phyloP scores from a whole-genome alignment of 169 alveolate genomes.

The Babesia ovis region DNA sequence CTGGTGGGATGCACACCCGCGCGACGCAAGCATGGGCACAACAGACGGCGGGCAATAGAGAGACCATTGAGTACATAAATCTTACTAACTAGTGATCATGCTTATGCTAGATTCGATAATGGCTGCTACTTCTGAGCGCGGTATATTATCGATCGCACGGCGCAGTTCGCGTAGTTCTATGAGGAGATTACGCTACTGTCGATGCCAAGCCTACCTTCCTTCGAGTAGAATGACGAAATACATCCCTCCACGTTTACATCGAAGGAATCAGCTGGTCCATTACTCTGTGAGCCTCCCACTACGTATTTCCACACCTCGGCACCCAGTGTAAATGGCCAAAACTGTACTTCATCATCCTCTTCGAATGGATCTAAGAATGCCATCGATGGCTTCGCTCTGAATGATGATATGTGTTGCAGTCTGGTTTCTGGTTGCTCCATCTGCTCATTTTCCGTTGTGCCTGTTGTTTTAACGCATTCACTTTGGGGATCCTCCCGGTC shows the following conservation, averaged over 20 bases:
- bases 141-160: not conserved
- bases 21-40: not conserved
- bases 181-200: not conserved
- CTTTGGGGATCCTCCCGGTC: not conserved
- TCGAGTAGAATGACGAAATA: slow-evolving; percentile 28
- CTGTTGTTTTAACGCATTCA: not conserved
- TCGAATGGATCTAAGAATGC: slow-evolving; percentile 26
- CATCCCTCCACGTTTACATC: slow-evolving; percentile 9
- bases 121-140: slow-evolving; percentile 10
- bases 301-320: slow-evolving; percentile 11
- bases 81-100: not conserved
- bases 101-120: slow-evolving; percentile 13
- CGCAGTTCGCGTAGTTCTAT: slow-evolving; percentile 35
- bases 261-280: not conserved
- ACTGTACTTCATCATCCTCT: slow-evolving; percentile 1
- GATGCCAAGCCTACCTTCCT: slow-evolving; percentile 19
- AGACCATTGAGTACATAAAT: not conserved
- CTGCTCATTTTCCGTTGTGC: not conserved
- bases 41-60: not conserved
- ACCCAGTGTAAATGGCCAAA: slow-evolving; percentile 25
- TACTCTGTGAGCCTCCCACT: not conserved
- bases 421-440: not conserved
- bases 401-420: slow-evolving; percentile 22
- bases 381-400: not conserved
- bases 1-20: slow-evolving; percentile 8